These are phyloP conservation scores for Chrysoporthe austroafricana DNA, from an alignment of 2,329 filamentous ascomycete genomes.

Conservation along the genomic window DNA sequence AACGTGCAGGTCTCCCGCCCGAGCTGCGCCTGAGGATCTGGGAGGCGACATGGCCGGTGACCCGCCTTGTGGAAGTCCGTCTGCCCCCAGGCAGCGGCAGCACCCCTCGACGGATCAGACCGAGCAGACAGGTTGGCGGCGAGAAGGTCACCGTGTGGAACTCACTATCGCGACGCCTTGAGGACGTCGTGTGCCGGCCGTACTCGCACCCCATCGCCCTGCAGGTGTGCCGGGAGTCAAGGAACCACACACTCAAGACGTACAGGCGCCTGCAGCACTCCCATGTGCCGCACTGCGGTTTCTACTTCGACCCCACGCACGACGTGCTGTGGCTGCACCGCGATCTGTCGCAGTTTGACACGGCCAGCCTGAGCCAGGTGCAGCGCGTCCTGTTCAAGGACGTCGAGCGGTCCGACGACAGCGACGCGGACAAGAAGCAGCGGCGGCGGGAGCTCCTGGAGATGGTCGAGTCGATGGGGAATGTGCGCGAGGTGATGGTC, in stretches of 20 bases:
- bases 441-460: slow-evolving; percentile 28
- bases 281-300: slow-evolving; percentile 18
- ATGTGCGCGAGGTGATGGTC: slow-evolving; percentile 28
- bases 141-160: slow-evolving; percentile 26
- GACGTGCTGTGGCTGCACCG: slow-evolving; percentile 30
- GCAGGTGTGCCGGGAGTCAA: slow-evolving; percentile 27
- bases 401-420: slow-evolving; percentile 27
- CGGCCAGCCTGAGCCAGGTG: slow-evolving; percentile 14
- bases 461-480: slow-evolving; percentile 29
- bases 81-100: slow-evolving; percentile 16
- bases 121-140: slow-evolving; percentile 26
- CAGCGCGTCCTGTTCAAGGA: slow-evolving; percentile 29
- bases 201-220: slow-evolving; percentile 25
- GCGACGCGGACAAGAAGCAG: slow-evolving; percentile 29
- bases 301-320: slow-evolving; percentile 26
- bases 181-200: slow-evolving; percentile 19
- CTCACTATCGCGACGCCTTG: slow-evolving; percentile 16
- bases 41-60: slow-evolving; percentile 28
- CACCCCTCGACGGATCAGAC: slow-evolving; percentile 22
- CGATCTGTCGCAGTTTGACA: slow-evolving; percentile 28
- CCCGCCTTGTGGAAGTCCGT: slow-evolving; percentile 25
- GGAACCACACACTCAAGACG: slow-evolving; percentile 23
- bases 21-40: slow-evolving; percentile 28
- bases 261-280: slow-evolving; percentile 28
- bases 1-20: slow-evolving; percentile 19